phyloP scores from a whole-genome alignment of 495 filamentous ascomycete genomes.

The Annulohypoxylon bovei region DNA sequence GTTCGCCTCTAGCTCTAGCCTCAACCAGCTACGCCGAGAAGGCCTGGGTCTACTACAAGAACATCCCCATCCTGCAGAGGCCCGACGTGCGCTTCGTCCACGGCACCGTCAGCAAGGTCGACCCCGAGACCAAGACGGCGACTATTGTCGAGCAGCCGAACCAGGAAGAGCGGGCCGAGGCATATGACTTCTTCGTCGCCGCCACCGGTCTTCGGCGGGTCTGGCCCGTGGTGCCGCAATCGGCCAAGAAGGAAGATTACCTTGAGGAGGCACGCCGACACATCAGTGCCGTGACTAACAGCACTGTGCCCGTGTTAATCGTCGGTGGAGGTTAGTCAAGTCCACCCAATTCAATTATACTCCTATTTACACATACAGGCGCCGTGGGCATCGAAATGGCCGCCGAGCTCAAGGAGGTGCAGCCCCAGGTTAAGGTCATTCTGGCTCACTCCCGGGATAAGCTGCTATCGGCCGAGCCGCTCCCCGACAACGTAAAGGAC shows the following conservation, averaged over 20 bases:
- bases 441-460: conserved; percentile 72
- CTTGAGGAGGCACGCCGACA: conserved; percentile 64
- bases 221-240: conserved; percentile 71
- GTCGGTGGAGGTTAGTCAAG: conserved; percentile 61
- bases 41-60: conserved; percentile 69
- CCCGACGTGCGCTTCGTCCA: conserved; percentile 64
- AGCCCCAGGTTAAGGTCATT: conserved; percentile 67
- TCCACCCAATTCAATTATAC: neutral
- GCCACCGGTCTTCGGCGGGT: conserved; percentile 68
- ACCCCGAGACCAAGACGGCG: conserved; percentile 62
- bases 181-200: conserved; percentile 73
- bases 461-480: conserved; percentile 71
- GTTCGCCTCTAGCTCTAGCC: conserved; percentile 69
- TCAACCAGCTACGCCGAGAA: conserved; percentile 63
- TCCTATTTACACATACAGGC: conserved; percentile 47
- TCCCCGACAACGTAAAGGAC: conserved; percentile 72
- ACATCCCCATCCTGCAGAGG: conserved; percentile 66
- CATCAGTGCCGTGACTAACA: conserved; percentile 50
- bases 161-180: conserved; percentile 43
- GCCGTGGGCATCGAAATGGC: conserved; percentile 80
- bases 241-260: conserved; percentile 62
- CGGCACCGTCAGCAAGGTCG: conserved; percentile 64
- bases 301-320: conserved; percentile 63
- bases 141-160: conserved; percentile 49
- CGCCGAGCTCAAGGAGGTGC: conserved; percentile 68